Percentiles rank a stretch among this genome's conserved stretches.
These are phyloP conservation scores for Euphorbia lathyris DNA, from an alignment of 345 rosid genomes.

Conservation along the genomic window DNA sequence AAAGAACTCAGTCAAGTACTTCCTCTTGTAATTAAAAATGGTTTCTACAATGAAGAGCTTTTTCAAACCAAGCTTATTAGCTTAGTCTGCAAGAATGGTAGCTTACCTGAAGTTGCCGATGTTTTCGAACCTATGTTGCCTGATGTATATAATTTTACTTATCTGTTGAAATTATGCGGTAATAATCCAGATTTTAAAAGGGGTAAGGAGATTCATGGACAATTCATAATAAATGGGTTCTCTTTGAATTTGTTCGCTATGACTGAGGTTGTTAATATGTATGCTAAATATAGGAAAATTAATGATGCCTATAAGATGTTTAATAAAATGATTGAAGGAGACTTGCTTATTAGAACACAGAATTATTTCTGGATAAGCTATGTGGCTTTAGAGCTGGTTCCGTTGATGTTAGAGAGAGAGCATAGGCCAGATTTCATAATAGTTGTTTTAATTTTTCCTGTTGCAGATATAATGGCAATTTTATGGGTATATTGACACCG, in stretches of 20 bases:
- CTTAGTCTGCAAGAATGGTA: constrained; percentile 64
- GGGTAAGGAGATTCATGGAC: constrained; percentile 76
- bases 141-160: constrained; percentile 71
- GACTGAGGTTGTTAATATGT: constrained; percentile 70
- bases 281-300: constrained; percentile 56
- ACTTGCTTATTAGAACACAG: constrained; percentile 84
- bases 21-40: constrained; percentile 62
- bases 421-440: constrained; percentile 24
- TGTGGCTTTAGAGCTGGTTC: constrained; percentile 61
- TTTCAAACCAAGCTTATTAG: constrained; percentile 83
- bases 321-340: constrained; percentile 78
- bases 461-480: constrained; percentile 21
- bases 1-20: constrained; percentile 56
- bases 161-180: constrained; percentile 66
- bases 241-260: constrained; percentile 55
- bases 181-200: constrained; percentile 46
- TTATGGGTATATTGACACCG: too few species aligned
- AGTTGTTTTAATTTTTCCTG: constrained; percentile 22
- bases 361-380: constrained; percentile 69
- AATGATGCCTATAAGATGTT: constrained; percentile 72
- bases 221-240: constrained; percentile 59
- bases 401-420: constrained; percentile 50
- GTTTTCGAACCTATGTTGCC: constrained; percentile 68
- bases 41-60: constrained; percentile 48
- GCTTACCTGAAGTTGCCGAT: constrained; percentile 58